These are phyloP conservation scores for Thuja plicata DNA, from an alignment of 83 land plant species.

Conservation along the genomic window DNA sequence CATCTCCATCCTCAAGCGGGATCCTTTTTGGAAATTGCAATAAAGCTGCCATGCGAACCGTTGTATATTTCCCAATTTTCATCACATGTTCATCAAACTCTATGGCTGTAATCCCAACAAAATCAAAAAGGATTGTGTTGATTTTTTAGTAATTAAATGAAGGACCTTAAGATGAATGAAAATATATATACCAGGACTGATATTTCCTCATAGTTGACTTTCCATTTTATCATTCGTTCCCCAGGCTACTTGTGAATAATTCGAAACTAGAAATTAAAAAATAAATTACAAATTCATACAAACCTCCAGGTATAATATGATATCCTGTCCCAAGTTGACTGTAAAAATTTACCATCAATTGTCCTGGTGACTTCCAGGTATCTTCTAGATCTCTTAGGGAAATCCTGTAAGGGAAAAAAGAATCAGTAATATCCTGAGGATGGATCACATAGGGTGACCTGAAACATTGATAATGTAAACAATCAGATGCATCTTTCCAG, in stretches of 20 bases:
- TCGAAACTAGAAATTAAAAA: background rate
- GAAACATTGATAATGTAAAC: no score
- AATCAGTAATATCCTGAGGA: background rate
- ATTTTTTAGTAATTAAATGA: background rate
- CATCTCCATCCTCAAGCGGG: conserved; percentile 30
- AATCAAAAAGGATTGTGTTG: background rate
- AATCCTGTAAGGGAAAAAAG: background rate
- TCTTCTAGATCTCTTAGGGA: conserved; percentile 13
- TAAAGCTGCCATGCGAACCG: conserved; percentile 38
- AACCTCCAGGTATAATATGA: conserved; percentile 40
- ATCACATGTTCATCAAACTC: conserved; percentile 39
- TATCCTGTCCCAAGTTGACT: conserved; percentile 32
- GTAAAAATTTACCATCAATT: conserved; percentile 29
- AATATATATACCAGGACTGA: background rate
- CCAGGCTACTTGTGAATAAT: background rate
- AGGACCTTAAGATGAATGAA: background rate
- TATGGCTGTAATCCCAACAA: conserved; percentile 19
- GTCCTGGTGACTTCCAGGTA: conserved; percentile 26
- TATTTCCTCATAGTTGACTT: background rate
- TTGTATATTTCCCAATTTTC: conserved; percentile 30
- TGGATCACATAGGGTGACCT: background rate
- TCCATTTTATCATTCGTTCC: background rate
- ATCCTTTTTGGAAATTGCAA: conserved; percentile 24
- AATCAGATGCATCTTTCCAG: background rate
- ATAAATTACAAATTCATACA: background rate